phyloP scores from a whole-genome alignment of 2,329 filamentous ascomycete genomes.

The Cadophora sp. region DNA sequence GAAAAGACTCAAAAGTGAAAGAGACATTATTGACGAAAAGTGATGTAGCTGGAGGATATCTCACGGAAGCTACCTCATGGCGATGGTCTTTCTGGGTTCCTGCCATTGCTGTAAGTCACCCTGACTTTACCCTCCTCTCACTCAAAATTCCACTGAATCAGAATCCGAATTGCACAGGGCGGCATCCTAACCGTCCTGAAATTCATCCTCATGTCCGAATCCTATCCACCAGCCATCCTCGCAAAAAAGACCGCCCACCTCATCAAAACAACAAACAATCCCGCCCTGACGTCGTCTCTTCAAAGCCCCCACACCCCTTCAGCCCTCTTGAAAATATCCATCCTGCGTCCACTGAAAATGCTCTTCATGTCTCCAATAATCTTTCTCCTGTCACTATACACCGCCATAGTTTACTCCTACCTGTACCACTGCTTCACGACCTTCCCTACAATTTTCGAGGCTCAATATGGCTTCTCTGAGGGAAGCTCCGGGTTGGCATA shows the following conservation, averaged over 20 bases:
- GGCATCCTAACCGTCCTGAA: too few species aligned
- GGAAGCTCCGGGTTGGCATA: conserved; percentile 51
- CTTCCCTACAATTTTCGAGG: conserved; percentile 55
- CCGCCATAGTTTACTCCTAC: conserved; percentile 57
- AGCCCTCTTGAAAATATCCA: neutral
- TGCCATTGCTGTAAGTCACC: too few species aligned
- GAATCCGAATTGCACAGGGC: too few species aligned
- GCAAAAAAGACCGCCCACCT: conserved; percentile 52
- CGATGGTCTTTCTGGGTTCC: too few species aligned
- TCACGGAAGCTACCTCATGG: too few species aligned
- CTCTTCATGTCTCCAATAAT: conserved; percentile 45
- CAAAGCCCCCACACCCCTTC: neutral
- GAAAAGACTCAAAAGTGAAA: too few species aligned
- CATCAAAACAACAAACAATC: conserved; percentile 58
- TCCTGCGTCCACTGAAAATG: conserved; percentile 51
- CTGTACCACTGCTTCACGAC: conserved; percentile 59
- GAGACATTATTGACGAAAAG: too few species aligned
- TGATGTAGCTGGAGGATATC: too few species aligned
- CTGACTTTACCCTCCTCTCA: too few species aligned
- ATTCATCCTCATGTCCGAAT: conserved; percentile 47
- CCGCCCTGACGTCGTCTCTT: conserved; percentile 52
- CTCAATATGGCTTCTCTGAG: conserved; percentile 49
- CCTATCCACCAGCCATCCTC: conserved; percentile 56
- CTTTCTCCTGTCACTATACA: conserved; percentile 53
- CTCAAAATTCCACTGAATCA: too few species aligned